Evolutionary conservation across 148 eudicot species (phyloP).

Genomic region (Silene latifolia): DNA sequence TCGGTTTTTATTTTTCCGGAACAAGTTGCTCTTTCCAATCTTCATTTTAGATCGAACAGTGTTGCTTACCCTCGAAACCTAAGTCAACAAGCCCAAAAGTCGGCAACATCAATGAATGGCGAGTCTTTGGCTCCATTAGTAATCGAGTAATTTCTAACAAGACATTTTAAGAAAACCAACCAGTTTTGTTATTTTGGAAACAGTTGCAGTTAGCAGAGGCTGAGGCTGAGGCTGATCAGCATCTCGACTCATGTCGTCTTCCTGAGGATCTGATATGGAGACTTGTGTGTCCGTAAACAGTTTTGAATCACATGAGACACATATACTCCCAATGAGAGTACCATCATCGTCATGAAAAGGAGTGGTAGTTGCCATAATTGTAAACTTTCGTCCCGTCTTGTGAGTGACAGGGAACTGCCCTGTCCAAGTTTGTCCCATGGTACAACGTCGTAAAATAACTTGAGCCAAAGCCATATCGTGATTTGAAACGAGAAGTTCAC

Average conservation of each 20-base stretch:
- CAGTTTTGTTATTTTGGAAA: conserved; percentile 78
- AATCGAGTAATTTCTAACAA: not conserved
- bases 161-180: conserved; percentile 34
- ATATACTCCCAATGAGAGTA: conserved; percentile 56
- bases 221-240: conserved; percentile 85
- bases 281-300: conserved; percentile 35
- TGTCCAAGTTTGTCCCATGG: conserved; percentile 70
- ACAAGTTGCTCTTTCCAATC: conserved; percentile 48
- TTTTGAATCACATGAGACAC: conserved; percentile 55
- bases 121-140: not conserved
- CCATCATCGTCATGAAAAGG: conserved; percentile 82
- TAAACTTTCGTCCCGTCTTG: conserved; percentile 53
- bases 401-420: conserved; percentile 70
- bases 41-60: conserved; percentile 79
- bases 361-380: conserved; percentile 48
- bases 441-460: conserved; percentile 42
- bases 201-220: conserved; percentile 74
- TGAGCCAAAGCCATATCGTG: conserved; percentile 42
- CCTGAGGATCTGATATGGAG: too few relatives aligned
- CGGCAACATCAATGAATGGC: conserved; percentile 16
- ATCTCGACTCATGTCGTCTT: not conserved
- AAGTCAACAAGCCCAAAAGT: conserved; percentile 24
- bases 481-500: conserved; percentile 45
- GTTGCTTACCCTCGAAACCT: conserved; percentile 92
- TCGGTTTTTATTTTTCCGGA: conserved; percentile 59